Evolutionary conservation across 352 stramenopile species (phyloP).

Genomic region (Globisporangium megalacanthum): DNA sequence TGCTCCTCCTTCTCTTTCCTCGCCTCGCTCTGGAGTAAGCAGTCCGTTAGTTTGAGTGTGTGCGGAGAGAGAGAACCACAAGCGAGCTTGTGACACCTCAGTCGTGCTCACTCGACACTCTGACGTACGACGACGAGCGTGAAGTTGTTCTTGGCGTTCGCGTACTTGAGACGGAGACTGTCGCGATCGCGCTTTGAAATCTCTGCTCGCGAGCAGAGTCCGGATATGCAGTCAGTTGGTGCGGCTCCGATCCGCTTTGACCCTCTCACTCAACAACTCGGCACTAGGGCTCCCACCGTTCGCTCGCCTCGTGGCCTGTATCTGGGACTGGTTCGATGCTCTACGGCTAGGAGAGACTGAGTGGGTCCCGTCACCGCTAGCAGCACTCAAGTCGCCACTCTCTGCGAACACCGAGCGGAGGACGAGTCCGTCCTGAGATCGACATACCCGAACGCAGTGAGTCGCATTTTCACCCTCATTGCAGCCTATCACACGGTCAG

Average conservation of each 20-base stretch:
- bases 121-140: constrained; percentile 47
- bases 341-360: constrained; percentile 9
- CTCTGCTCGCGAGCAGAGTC: constrained; percentile 16
- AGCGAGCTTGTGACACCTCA: neutral
- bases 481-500: neutral
- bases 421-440: constrained; percentile 54
- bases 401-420: constrained; percentile 57
- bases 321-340: constrained; percentile 10
- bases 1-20: constrained; percentile 70
- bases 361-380: neutral
- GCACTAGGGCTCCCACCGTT: constrained; percentile 7
- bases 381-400: constrained; percentile 1
- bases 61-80: neutral
- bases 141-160: constrained; percentile 80
- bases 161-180: constrained; percentile 68
- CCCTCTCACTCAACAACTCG: too few species aligned
- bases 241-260: too few species aligned
- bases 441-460: neutral
- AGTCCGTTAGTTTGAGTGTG: neutral
- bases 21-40: constrained; percentile 41
- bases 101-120: neutral
- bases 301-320: constrained; percentile 9
- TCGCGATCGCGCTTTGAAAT: constrained; percentile 58
- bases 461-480: neutral
- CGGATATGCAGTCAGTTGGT: neutral